phyloP scores from a whole-genome alignment of 169 alveolate genomes.

The Plasmodium falciparum region DNA sequence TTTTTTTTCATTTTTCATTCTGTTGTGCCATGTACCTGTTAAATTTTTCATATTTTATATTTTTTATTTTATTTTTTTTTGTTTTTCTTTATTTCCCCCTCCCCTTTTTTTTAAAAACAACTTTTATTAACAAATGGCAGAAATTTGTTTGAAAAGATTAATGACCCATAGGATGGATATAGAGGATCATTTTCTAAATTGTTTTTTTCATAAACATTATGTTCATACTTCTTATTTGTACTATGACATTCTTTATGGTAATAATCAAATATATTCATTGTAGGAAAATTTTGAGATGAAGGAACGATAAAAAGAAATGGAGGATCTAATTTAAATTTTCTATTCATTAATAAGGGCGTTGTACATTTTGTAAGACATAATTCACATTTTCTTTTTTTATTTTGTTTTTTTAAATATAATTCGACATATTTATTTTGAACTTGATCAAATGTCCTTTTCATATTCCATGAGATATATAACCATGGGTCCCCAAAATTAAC shows the following conservation, averaged over 20 bases:
- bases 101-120: constrained; percentile 43
- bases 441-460: constrained; percentile 90
- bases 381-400: constrained; percentile 85
- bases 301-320: constrained; percentile 88
- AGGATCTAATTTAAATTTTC: constrained; percentile 89
- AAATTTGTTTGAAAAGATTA: constrained; percentile 57
- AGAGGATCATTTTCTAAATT: constrained; percentile 31
- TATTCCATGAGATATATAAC: constrained; percentile 91
- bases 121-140: constrained; percentile 50
- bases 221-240: neutral
- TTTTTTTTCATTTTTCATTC: neutral
- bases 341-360: constrained; percentile 87
- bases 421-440: constrained; percentile 86
- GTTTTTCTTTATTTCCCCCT: neutral
- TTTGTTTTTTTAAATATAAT: constrained; percentile 82
- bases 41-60: neutral
- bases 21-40: neutral
- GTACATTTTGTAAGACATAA: constrained; percentile 85
- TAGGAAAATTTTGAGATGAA: constrained; percentile 83
- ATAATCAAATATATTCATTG: constrained; percentile 66
- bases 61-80: neutral
- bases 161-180: constrained; percentile 68
- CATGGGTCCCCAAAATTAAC: constrained; percentile 91
- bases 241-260: constrained; percentile 16
- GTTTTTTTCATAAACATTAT: neutral